A percentile compares a stretch with the other conserved stretches of the same genome.
phyloP scores from a whole-genome alignment of 148 eudicot species.

The Diospyros kaki region DNA sequence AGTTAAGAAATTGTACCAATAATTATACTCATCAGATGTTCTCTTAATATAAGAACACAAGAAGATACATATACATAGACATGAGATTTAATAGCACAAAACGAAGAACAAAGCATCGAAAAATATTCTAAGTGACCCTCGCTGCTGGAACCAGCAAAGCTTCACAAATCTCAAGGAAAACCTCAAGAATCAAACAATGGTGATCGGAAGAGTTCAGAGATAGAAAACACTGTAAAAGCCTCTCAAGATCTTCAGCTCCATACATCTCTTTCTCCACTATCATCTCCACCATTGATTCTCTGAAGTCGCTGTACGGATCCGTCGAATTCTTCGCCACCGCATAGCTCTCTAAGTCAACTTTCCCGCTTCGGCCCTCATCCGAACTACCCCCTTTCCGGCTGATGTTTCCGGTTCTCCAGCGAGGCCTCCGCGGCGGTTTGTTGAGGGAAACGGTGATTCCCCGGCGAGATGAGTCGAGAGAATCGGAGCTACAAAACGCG shows the following conservation, averaged over 20 bases:
- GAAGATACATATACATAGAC: no score
- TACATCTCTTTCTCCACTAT: constrained; percentile 42
- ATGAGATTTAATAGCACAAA: no score
- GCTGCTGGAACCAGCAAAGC: constrained; percentile 11
- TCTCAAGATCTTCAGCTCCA: constrained; percentile 32
- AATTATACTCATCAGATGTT: no score
- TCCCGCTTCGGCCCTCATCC: not conserved
- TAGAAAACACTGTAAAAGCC: constrained; percentile 37
- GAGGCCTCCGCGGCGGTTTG: not conserved
- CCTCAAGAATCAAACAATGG: constrained; percentile 37
- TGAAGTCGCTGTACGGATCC: constrained; percentile 45
- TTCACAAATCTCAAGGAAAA: constrained; percentile 42
- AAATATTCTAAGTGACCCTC: not conserved
- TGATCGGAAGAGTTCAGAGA: constrained; percentile 32
- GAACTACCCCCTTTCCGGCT: not conserved
- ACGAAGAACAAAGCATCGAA: no score
- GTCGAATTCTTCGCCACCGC: constrained; percentile 36
- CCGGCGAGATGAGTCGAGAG: constrained; percentile 20
- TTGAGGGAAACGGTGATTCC: not conserved
- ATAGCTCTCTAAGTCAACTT: constrained; percentile 5
- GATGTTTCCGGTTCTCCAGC: not conserved
- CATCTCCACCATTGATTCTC: constrained; percentile 58
- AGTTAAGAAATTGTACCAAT: no score
- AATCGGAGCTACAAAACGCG: constrained; percentile 20
- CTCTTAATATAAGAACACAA: no score